phyloP scores from a whole-genome alignment of 495 filamentous ascomycete species.

The Gamarada debralockiae region DNA sequence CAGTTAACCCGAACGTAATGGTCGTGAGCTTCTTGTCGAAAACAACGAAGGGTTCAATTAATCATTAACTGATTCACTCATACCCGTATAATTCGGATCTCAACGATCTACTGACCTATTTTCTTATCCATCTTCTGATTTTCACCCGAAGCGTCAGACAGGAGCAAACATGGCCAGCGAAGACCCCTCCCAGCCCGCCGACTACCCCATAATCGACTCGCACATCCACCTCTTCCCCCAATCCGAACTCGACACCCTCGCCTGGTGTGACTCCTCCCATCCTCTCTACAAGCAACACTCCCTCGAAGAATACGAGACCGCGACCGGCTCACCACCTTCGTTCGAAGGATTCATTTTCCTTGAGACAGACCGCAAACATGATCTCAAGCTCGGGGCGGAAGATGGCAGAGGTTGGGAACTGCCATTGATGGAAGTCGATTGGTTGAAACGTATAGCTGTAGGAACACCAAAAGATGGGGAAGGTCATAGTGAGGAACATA shows the following conservation, averaged over 20 bases:
- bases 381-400: constrained; percentile 41
- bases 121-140: too few relatives aligned
- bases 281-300: constrained; percentile 59
- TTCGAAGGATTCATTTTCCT: constrained; percentile 72
- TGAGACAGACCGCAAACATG: constrained; percentile 72
- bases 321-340: constrained; percentile 11
- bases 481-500: constrained; percentile 50
- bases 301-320: constrained; percentile 50
- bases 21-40: too few relatives aligned
- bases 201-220: constrained; percentile 55
- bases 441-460: constrained; percentile 58
- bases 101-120: too few relatives aligned
- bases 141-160: too few relatives aligned
- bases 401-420: constrained; percentile 44
- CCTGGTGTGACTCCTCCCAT: constrained; percentile 56
- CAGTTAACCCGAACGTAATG: too few relatives aligned
- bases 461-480: constrained; percentile 54
- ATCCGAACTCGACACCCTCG: constrained; percentile 56
- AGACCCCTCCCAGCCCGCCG: neutral
- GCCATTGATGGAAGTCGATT: constrained; percentile 68
- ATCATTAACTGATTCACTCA: too few relatives aligned
- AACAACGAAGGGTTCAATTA: too few relatives aligned
- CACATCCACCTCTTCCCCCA: constrained; percentile 83
- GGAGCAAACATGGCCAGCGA: neutral
- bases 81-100: too few relatives aligned